Evolutionary conservation across 208 protist genomes (phyloP), one percentile per base, ranked within the genome.

Genomic region (Herpetomonas tarakana): DNA sequence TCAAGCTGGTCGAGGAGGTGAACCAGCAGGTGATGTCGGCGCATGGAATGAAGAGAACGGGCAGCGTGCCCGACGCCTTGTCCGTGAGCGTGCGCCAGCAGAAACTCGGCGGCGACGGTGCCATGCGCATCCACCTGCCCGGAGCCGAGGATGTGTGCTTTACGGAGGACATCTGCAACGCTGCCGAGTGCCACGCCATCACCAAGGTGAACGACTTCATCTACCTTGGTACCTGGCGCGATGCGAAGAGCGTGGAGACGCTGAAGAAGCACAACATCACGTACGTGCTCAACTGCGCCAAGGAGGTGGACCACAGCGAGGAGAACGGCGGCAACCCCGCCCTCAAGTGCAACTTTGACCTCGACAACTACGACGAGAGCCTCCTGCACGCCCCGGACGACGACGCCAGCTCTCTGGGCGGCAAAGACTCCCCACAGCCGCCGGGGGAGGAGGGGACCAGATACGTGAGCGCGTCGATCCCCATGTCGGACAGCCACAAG

Each of bases 271-370:
- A 80, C 22, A 39, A 57, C 55, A 92, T 95, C 50, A 71, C 68
- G 41, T 86, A 92, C 65, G 74, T 93, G 16, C 63, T 95, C 30
- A 95, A 92, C 67, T 76, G 91, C 11, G 85, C 87, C 24, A 68
- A 83, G 39, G 85, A 95, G 65, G 68, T 86, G 39, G 59, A 72
- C 27, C 67, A 65, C 16, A 53, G 65, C 11, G 58, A 74, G 62
- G 65, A 62, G 24, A 35, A 41, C 58, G 46, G 21, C 35, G 35
- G 35, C 35, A 41, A 41, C 35, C 9, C 35, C 9, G 35, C 35
- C 9, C 35, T 41, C 9, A 6, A 14, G 9, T 41, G 6, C 35
- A 41, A 41, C 35, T 41, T 41, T 41, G 35, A 41, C 35, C 35
- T 41, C 35, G 14, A 14, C 35, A 6, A 41, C 35, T 41, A 41